These are phyloP conservation scores for Kalmusia sp. DNA, from an alignment of 2,329 filamentous ascomycete genomes.

Conservation along the genomic window DNA sequence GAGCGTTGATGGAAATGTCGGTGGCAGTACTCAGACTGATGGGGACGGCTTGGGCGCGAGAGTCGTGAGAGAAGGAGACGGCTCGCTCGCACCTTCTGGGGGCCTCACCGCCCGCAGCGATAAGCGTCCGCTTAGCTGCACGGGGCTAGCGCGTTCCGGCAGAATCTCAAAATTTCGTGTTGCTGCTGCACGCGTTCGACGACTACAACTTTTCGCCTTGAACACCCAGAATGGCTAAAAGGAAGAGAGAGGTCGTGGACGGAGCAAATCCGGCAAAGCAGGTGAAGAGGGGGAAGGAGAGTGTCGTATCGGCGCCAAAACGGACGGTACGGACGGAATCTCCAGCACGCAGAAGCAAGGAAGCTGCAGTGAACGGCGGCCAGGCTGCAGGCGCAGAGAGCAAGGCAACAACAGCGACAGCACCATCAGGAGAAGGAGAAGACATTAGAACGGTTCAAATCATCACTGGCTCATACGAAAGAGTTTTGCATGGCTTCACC, in stretches of 20 bases:
- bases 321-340: conserved; percentile 21
- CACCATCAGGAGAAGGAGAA: conserved; percentile 13
- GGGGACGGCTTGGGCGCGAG: conserved; percentile 28
- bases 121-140: conserved; percentile 32
- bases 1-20: conserved; percentile 44
- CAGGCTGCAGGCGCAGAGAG: conserved; percentile 18
- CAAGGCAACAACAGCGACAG: conserved; percentile 16
- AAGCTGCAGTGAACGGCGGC: conserved; percentile 23
- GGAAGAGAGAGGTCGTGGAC: conserved; percentile 41
- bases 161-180: conserved; percentile 29
- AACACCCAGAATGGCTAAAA: conserved; percentile 40
- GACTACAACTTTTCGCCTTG: conserved; percentile 16
- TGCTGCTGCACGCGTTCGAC: conserved; percentile 19
- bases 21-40: conserved; percentile 36
- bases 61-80: conserved; percentile 33
- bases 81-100: not conserved
- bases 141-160: conserved; percentile 25
- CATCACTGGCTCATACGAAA: conserved; percentile 91
- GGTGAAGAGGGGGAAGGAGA: conserved; percentile 36
- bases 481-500: conserved; percentile 87
- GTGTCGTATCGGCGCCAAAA: conserved; percentile 24
- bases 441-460: conserved; percentile 72
- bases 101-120: conserved; percentile 28
- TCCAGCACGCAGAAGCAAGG: conserved; percentile 24
- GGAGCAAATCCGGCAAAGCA: conserved; percentile 24